A percentile compares a stretch with the other conserved stretches of the same genome.
phyloP scores from a whole-genome alignment of 345 rosid genomes.

The Rubroshorea leprosula region DNA sequence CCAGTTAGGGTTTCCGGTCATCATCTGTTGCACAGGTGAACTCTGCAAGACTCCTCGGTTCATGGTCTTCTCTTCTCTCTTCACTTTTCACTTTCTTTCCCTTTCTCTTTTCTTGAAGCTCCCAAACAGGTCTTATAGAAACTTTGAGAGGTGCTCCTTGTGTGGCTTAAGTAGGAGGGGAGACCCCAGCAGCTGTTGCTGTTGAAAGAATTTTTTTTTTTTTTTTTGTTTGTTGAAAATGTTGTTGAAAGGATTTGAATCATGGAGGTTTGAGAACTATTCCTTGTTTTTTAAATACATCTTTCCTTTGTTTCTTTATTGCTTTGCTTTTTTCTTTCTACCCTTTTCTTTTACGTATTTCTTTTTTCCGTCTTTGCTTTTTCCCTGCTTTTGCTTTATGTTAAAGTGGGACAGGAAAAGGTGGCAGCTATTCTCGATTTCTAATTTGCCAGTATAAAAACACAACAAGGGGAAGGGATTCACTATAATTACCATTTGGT shows the following conservation, averaged over 20 bases:
- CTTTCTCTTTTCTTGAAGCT: conserved; percentile 22
- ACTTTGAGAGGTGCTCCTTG: conserved; percentile 38
- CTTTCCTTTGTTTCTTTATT: conserved; percentile 27
- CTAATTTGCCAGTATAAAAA: conserved; percentile 24
- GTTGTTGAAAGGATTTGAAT: conserved; percentile 38
- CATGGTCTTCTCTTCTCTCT: conserved; percentile 32
- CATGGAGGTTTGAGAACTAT: conserved; percentile 37
- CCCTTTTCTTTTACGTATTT: conserved; percentile 24
- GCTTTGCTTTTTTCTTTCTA: conserved; percentile 23
- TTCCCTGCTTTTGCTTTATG: conserved; percentile 74
- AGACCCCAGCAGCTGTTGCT: conserved; percentile 5
- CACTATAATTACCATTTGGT: conserved; percentile 10
- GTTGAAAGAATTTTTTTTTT: no score
- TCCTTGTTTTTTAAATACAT: conserved; percentile 27
- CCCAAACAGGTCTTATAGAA: conserved; percentile 44
- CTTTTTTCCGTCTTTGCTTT: conserved; percentile 39
- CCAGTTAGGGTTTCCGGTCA: conserved; percentile 84
- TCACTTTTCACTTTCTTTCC: conserved; percentile 6
- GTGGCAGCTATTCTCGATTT: conserved; percentile 40
- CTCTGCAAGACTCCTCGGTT: conserved; percentile 69
- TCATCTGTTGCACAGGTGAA: conserved; percentile 76
- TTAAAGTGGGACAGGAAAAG: conserved; percentile 77
- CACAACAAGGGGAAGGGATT: conserved; percentile 8
- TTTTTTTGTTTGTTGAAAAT: no score
- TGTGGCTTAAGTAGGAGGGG: conserved; percentile 39